A percentile compares a stretch with the other conserved stretches of the same genome.
Evolutionary conservation across 75 land plant genomes (phyloP).

Genomic region (Azolla pinnata): DNA sequence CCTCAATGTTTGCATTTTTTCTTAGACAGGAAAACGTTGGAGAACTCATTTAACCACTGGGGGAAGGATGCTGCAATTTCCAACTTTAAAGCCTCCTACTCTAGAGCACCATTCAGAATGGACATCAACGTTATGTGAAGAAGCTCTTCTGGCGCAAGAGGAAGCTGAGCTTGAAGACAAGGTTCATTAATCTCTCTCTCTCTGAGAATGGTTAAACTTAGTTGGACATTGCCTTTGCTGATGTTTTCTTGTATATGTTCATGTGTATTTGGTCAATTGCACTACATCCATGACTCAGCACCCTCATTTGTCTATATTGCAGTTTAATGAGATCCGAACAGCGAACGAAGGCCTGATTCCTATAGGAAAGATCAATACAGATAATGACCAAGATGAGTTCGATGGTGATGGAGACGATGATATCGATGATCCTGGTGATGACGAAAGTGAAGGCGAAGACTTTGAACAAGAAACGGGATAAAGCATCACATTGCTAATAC

Average conservation of each 20-base stretch:
- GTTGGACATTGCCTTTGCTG: neutral
- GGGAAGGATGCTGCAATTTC: slow-evolving; percentile 15
- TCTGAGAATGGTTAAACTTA: too few species aligned
- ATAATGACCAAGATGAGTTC: slow-evolving; percentile 34
- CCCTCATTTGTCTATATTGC: slow-evolving; percentile 4
- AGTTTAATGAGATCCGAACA: slow-evolving; percentile 31
- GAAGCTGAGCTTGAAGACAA: slow-evolving; percentile 35
- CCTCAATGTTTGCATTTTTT: too few species aligned
- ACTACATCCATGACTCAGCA: neutral
- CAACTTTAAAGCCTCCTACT: slow-evolving; percentile 17
- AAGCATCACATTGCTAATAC: too few species aligned
- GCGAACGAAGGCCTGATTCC: slow-evolving; percentile 23
- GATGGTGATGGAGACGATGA: slow-evolving; percentile 34
- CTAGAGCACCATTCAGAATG: slow-evolving; percentile 18
- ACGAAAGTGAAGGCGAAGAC: slow-evolving; percentile 38
- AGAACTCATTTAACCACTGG: too few species aligned
- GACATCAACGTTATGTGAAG: slow-evolving; percentile 18
- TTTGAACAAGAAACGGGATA: slow-evolving; percentile 33
- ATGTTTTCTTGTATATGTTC: neutral
- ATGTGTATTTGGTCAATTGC: neutral
- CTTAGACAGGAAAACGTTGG: too few species aligned
- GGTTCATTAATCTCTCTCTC: slow-evolving; percentile 13
- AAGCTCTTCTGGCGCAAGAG: slow-evolving; percentile 30
- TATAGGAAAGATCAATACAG: slow-evolving; percentile 24
- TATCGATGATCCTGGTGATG: slow-evolving; percentile 31